These are phyloP conservation scores for Rheum nobile DNA, from an alignment of 148 eudicot species.

Conservation along the genomic window DNA sequence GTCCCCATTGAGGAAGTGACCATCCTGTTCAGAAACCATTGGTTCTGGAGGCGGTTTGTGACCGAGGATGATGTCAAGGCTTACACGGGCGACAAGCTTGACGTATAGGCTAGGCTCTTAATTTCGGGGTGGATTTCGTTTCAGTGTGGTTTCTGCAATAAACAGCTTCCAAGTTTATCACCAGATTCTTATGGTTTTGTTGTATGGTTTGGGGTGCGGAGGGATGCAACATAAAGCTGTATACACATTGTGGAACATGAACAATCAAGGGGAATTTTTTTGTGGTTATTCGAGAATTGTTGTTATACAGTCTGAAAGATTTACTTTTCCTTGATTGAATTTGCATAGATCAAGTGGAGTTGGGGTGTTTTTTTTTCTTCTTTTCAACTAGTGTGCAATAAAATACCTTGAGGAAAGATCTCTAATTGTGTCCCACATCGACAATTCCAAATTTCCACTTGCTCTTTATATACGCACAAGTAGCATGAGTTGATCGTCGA, in stretches of 20 bases:
- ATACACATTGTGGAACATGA: not conserved
- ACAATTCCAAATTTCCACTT: no score
- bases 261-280: not conserved
- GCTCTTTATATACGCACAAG: no score
- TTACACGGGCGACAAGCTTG: not conserved
- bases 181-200: not conserved
- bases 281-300: not conserved
- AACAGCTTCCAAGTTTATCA: not conserved
- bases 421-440: no score
- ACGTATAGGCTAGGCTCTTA: not conserved
- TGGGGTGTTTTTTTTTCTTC: no score
- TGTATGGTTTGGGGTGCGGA: not conserved
- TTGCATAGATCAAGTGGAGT: no score
- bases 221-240: not conserved
- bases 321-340: not conserved
- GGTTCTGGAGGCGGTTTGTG: slow-evolving; percentile 18
- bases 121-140: not conserved
- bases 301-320: not conserved
- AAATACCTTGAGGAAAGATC: no score
- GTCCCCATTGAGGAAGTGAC: slow-evolving; percentile 22
- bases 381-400: no score
- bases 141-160: slow-evolving; percentile 3
- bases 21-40: slow-evolving; percentile 17
- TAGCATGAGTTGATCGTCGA: no score
- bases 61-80: slow-evolving; percentile 8